Conservation (phyloP, 2,329 filamentous ascomycete genomes). For the Cryphonectria japonica region DNA sequence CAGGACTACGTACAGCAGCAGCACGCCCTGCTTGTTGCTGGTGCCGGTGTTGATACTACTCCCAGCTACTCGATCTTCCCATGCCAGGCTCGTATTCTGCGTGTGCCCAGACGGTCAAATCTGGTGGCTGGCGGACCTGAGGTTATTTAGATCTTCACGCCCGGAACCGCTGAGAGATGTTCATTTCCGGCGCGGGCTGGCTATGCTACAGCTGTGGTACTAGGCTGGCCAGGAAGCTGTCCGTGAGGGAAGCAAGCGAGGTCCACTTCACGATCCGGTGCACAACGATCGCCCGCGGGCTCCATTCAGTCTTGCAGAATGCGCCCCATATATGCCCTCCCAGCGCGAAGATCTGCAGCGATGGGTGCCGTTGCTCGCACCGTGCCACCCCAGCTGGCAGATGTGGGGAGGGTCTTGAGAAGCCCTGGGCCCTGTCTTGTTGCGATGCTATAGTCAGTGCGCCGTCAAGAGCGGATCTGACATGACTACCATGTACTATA, state of each 20-base stretch:
- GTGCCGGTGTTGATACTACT: background rate
- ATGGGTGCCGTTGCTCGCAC: conserved; percentile 25
- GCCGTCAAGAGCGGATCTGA: conserved; percentile 12
- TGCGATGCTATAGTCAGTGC: conserved; percentile 4
- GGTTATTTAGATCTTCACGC: background rate
- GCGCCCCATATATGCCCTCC: background rate
- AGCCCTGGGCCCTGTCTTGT: background rate
- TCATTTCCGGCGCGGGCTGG: background rate
- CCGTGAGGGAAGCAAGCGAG: conserved; percentile 8
- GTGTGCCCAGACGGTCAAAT: background rate
- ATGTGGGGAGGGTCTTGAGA: background rate
- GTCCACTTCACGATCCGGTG: conserved; percentile 24
- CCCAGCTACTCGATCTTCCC: background rate
- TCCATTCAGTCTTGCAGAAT: background rate
- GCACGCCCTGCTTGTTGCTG: background rate
- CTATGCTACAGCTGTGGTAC: background rate
- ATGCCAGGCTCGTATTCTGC: background rate
- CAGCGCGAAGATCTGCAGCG: conserved; percentile 22
- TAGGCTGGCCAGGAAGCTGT: conserved; percentile 4
- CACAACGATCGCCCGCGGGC: conserved; percentile 22
- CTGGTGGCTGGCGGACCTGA: background rate
- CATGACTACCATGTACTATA: background rate
- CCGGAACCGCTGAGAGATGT: background rate
- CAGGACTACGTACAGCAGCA: background rate
- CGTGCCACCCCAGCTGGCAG: conserved; percentile 25